A percentile compares a stretch with the other conserved stretches of the same genome.
Evolutionary conservation across 129 eudicot species (phyloP).

Genomic region (Flaveria trinervia): DNA sequence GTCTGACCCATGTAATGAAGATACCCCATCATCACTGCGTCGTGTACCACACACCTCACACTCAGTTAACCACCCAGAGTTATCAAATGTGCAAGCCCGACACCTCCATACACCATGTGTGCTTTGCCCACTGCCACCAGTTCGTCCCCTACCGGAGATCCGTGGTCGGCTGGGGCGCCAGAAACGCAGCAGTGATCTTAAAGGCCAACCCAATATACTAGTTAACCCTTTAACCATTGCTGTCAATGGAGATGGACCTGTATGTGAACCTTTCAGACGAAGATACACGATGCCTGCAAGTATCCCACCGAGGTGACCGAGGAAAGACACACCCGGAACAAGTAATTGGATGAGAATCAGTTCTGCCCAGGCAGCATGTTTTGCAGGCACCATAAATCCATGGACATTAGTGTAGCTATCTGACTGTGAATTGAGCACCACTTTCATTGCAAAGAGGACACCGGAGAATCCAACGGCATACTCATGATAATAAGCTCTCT

Average conservation of each 20-base stretch:
- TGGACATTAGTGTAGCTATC: conserved; percentile 52
- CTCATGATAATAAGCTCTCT: conserved; percentile 67
- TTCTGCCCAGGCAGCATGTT: conserved; percentile 90
- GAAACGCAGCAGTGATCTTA: conserved; percentile 38
- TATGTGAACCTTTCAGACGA: conserved; percentile 32
- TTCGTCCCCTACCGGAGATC: conserved; percentile 50
- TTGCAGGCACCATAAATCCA: conserved; percentile 69
- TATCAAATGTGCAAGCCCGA: conserved; percentile 71
- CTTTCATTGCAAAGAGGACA: conserved; percentile 95
- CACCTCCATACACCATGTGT: conserved; percentile 66
- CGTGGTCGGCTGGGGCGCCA: conserved; percentile 31
- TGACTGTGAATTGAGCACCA: conserved; percentile 73
- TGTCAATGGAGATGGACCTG: conserved; percentile 48
- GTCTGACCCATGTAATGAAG: conserved; percentile 23
- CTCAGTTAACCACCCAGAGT: conserved; percentile 49
- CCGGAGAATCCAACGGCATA: conserved; percentile 92
- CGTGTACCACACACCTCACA: conserved; percentile 82
- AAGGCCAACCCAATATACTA: conserved; percentile 62
- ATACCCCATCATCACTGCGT: conserved; percentile 32
- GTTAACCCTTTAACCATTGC: conserved; percentile 40
- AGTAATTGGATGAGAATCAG: conserved; percentile 75
- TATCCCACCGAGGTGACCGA: conserved; percentile 94
- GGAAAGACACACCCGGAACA: conserved; percentile 82
- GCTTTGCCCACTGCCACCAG: conserved; percentile 30
- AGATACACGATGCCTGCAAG: conserved; percentile 84